These are phyloP conservation scores for Tolypocladium inflatum DNA, from an alignment of 2,329 filamentous ascomycete genomes.

Conservation along the genomic window DNA sequence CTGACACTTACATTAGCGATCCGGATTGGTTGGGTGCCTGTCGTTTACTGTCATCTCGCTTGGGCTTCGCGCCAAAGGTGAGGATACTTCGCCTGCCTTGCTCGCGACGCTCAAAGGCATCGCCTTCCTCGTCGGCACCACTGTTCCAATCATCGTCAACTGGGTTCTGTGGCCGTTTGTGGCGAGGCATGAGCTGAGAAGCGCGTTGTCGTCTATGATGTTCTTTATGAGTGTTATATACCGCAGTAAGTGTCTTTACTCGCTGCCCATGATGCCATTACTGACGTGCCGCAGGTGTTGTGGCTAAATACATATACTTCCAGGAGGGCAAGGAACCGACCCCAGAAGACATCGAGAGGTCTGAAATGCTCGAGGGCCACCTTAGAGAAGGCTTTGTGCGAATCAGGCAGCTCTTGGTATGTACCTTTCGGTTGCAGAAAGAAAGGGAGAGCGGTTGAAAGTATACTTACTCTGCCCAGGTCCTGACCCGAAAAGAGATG, in stretches of 20 bases:
- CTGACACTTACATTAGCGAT: constrained; percentile 25
- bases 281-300: constrained; percentile 26
- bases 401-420: constrained; percentile 44
- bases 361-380: constrained; percentile 48
- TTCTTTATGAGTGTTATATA: constrained; percentile 50
- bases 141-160: constrained; percentile 44
- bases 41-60: constrained; percentile 47
- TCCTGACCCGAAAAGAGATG: constrained; percentile 48
- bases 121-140: constrained; percentile 42
- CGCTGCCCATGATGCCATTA: neutral
- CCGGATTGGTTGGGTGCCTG: constrained; percentile 47
- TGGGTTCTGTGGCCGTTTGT: constrained; percentile 55
- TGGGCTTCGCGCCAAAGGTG: constrained; percentile 22
- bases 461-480: constrained; percentile 13
- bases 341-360: constrained; percentile 37
- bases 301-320: constrained; percentile 51
- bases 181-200: constrained; percentile 47
- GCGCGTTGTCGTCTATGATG: constrained; percentile 45
- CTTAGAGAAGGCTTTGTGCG: constrained; percentile 51
- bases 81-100: constrained; percentile 22
- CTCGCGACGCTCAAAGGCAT: constrained; percentile 38
- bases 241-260: constrained; percentile 25
- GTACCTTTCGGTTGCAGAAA: neutral
- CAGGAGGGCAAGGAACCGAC: constrained; percentile 42
- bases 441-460: neutral